Conservation (phyloP, 2,329 filamentous ascomycete species). For the Eutypa lata region DNA sequence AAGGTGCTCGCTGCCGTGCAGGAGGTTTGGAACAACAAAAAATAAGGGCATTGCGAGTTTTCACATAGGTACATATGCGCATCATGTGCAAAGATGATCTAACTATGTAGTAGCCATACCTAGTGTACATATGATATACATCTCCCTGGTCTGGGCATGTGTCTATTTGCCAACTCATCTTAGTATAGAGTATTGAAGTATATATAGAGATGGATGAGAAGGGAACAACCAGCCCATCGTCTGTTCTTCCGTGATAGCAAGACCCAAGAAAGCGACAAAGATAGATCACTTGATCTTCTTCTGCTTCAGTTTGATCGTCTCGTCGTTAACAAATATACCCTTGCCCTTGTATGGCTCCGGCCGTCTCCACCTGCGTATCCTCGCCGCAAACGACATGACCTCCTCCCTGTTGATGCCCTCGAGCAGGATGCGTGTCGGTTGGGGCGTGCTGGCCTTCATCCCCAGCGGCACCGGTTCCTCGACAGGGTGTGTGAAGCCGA, state of each 20-base stretch:
- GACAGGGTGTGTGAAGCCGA: conserved; percentile 94
- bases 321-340: conserved; percentile 96
- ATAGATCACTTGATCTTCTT: conserved; percentile 84
- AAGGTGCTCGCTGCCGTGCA: conserved; percentile 79
- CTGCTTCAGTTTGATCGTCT: conserved; percentile 96
- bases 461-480: conserved; percentile 81
- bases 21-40: conserved; percentile 61
- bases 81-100: neutral
- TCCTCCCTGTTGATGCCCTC: conserved; percentile 84
- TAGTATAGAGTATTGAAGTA: neutral
- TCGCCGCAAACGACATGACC: conserved; percentile 87
- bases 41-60: conserved; percentile 12
- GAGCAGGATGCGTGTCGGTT: conserved; percentile 85
- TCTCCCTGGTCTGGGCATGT: neutral
- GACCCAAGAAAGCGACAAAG: neutral
- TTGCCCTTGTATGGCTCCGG: conserved; percentile 99
- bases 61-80: conserved; percentile 2
- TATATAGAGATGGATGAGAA: neutral
- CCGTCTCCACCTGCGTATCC: conserved; percentile 81
- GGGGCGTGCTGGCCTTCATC: conserved; percentile 81
- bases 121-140: neutral
- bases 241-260: neutral
- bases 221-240: no score
- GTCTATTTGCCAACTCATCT: neutral
- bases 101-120: no score